Base-by-base conservation (phyloP, 2,329 filamentous ascomycete species). In the Escovopsis sp. region DNA sequence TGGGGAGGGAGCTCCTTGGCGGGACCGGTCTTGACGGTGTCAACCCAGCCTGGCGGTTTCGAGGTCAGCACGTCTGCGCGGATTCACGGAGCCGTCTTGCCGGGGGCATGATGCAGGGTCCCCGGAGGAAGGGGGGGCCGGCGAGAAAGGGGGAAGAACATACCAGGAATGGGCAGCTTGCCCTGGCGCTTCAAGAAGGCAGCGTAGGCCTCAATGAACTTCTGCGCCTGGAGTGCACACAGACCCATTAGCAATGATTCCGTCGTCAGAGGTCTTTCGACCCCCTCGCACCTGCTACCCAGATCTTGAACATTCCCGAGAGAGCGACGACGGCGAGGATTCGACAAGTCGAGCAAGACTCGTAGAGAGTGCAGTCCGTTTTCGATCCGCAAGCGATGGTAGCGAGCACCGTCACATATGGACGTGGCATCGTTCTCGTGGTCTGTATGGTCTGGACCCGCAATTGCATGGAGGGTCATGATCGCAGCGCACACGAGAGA, bases 1-100 rank as follows among this genome's bases (percentile, higher is more conserved):
- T 96, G 88, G 62, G 89, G 91, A 62, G 89, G 89, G 59, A 98
- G 84, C 77, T 98, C 91, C 73, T 94, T 94, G 67, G 84, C 83
- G 65, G 82, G 77, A 61, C 86, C 89, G 58, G 89, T 95, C 84
- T 98, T 98, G 74, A 96, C 91, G 63, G 89, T 95, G 68, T 98
- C 91, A 68, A 95, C 89, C 89, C 89, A 96, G 75, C 86, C 87
- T 93, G 43, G 33, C 41, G 38, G 34, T 38, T 40, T 26, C 12
- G 33, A 19, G 10, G 10, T 26, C n/a, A 33, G 26, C 32, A 32
- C 8, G 11, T 32, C 23, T 23, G 15, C 23, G 30, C 23, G 3
- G 19, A 23, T 23, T 23, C 23, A 23, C 23, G 23, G 23, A 23
- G 26, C 12, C 23, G 26, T 30, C 26, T 18, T 6, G n/a, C 12